These are phyloP conservation scores for Vigna reflexopilosa DNA, from an alignment of 306 rosid species.

Conservation along the genomic window DNA sequence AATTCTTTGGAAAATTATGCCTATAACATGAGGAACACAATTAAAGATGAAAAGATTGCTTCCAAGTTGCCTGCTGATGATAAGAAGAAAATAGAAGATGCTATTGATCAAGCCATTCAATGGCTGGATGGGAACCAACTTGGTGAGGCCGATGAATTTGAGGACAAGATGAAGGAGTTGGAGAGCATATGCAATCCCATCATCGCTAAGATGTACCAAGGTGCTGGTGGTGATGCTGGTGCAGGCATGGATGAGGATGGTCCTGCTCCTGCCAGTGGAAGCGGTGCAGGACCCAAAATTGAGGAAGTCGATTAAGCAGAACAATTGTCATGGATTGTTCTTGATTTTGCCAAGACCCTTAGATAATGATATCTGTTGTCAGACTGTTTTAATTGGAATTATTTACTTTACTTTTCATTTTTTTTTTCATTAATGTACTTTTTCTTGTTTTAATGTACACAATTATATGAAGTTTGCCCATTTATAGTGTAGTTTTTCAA, in stretches of 20 bases:
- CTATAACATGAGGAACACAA: slow-evolving; percentile 66
- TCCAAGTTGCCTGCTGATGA: slow-evolving; percentile 58
- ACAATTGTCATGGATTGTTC: background rate
- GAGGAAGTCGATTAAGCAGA: slow-evolving; percentile 57
- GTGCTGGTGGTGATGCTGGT: slow-evolving; percentile 54
- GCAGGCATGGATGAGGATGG: slow-evolving; percentile 66
- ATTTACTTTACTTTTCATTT: background rate
- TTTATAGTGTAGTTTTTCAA: no score
- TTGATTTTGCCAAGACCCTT: background rate
- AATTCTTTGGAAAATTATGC: slow-evolving; percentile 61
- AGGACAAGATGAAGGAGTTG: slow-evolving; percentile 64
- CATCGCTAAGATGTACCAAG: slow-evolving; percentile 65
- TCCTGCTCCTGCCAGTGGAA: slow-evolving; percentile 53
- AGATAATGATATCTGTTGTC: background rate
- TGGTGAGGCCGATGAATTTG: slow-evolving; percentile 60
- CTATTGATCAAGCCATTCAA: slow-evolving; percentile 57
- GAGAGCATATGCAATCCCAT: slow-evolving; percentile 67
- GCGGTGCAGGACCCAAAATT: slow-evolving; percentile 62
- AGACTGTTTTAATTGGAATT: background rate
- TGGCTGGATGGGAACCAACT: slow-evolving; percentile 70
- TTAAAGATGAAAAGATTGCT: slow-evolving; percentile 63
- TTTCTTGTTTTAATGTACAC: background rate
- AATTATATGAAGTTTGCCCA: no score
- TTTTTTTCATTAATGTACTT: background rate
- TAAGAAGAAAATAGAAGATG: slow-evolving; percentile 69